Percentiles rank a stretch among this genome's conserved stretches.
Conservation (phyloP, 768 basidiomycete species). For the Agrocybe pediades region DNA sequence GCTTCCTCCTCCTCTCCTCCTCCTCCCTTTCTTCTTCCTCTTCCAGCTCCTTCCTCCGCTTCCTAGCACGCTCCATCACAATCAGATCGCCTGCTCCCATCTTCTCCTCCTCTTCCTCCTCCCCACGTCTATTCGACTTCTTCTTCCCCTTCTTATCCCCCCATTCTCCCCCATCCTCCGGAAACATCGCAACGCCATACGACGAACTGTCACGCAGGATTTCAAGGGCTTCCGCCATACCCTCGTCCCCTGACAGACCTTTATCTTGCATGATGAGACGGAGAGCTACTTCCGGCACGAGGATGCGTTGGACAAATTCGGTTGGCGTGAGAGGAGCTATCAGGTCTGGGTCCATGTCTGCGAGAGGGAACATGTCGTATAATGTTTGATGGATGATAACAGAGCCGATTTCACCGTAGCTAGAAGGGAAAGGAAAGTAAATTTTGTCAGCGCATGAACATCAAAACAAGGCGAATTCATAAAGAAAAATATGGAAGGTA, state of each 20-base stretch:
- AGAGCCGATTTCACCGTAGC: slow-evolving; percentile 86
- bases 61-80: slow-evolving; percentile 55
- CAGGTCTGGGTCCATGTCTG: slow-evolving; percentile 50
- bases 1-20: slow-evolving; percentile 8
- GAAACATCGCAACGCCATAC: slow-evolving; percentile 88
- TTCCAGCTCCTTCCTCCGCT: slow-evolving; percentile 52
- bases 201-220: slow-evolving; percentile 75
- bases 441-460: too few relatives aligned
- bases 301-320: slow-evolving; percentile 79
- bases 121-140: too few relatives aligned
- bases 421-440: slow-evolving; percentile 28
- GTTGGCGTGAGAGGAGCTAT: slow-evolving; percentile 68
- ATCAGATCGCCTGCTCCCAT: slow-evolving; percentile 51
- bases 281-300: slow-evolving; percentile 89
- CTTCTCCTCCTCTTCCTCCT: slow-evolving; percentile 26
- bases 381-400: slow-evolving; percentile 80
- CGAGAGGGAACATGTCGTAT: slow-evolving; percentile 71
- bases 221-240: slow-evolving; percentile 46
- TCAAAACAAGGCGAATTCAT: neutral
- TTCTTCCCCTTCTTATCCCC: too few relatives aligned
- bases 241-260: slow-evolving; percentile 38
- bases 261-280: slow-evolving; percentile 83
- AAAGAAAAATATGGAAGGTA: neutral
- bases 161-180: slow-evolving; percentile 52
- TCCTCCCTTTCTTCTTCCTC: slow-evolving; percentile 34